phyloP scores from a whole-genome alignment of 169 alveolate genomes.

The Hammondia hammondi region DNA sequence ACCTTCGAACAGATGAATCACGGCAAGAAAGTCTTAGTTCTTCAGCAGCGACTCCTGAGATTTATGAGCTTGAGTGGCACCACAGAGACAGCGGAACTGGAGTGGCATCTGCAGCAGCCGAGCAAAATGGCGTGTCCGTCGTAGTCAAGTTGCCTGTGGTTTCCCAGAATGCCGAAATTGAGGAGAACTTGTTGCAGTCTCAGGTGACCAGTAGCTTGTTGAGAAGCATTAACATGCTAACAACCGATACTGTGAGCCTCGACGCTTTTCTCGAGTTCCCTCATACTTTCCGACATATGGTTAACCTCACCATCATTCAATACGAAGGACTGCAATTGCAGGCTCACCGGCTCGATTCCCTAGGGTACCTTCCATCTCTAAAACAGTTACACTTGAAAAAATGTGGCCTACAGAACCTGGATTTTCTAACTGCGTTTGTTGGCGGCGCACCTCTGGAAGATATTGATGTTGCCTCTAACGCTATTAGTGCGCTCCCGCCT shows the following conservation, averaged over 20 bases:
- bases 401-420: not conserved
- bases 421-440: not conserved
- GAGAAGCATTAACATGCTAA: not conserved
- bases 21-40: not conserved
- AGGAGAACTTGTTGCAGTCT: no score
- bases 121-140: not conserved
- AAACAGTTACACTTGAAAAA: not conserved
- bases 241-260: not conserved
- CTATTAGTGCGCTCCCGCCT: not conserved
- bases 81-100: not conserved
- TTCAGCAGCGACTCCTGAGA: not conserved
- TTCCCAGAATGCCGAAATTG: no score
- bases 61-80: not conserved
- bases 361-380: not conserved
- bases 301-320: not conserved
- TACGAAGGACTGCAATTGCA: not conserved
- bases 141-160: not conserved
- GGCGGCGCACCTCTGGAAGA: not conserved
- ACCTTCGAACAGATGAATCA: not conserved
- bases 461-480: not conserved
- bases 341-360: not conserved
- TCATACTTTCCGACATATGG: not conserved
- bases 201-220: not conserved
- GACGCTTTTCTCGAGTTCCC: not conserved
- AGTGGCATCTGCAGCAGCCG: not conserved